phyloP scores from a whole-genome alignment of 495 filamentous ascomycete species.

The Rhypophila decipiens region DNA sequence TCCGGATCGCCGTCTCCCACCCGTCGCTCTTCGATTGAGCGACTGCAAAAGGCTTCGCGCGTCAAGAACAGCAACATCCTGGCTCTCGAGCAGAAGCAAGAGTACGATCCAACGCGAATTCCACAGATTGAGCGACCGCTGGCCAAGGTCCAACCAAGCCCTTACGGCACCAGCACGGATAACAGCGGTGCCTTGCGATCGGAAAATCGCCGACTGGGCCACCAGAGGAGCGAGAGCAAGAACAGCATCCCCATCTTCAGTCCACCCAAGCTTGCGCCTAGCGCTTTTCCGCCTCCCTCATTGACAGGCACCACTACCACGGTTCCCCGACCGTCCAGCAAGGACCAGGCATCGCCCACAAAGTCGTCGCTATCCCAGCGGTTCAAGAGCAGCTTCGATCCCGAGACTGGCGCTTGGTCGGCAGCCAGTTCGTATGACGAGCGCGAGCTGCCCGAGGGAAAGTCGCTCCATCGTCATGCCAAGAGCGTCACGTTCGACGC shows the following conservation, averaged over 20 bases:
- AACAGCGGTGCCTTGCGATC: conserved; percentile 43
- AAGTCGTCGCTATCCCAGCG: conserved; percentile 80
- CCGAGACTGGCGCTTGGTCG: conserved; percentile 65
- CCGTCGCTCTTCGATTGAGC: conserved; percentile 84
- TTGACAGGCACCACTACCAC: conserved; percentile 2
- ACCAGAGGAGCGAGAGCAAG: conserved; percentile 42
- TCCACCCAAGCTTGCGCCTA: conserved; percentile 26
- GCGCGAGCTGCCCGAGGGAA: conserved; percentile 47
- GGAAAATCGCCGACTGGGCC: conserved; percentile 28
- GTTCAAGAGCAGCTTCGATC: conserved; percentile 67
- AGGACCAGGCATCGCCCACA: conserved; percentile 67
- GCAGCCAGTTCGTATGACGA: conserved; percentile 52
- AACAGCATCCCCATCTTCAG: conserved; percentile 34
- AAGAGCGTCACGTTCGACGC: conserved; percentile 97
- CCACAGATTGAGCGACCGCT: conserved; percentile 73
- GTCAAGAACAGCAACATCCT: conserved; percentile 98
- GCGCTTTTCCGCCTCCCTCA: conserved; percentile 33
- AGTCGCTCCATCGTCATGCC: conserved; percentile 66
- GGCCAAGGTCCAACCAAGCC: conserved; percentile 62
- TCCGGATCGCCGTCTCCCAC: conserved; percentile 57
- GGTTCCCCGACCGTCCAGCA: conserved; percentile 43
- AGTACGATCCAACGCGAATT: conserved; percentile 78
- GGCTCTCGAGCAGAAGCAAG: conserved; percentile 77
- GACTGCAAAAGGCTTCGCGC: conserved; percentile 83
- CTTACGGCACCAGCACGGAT: conserved; percentile 45